A percentile compares a stretch with the other conserved stretches of the same genome.
Evolutionary conservation across 345 rosid species (phyloP).

Genomic region (Microthlaspi erraticum): DNA sequence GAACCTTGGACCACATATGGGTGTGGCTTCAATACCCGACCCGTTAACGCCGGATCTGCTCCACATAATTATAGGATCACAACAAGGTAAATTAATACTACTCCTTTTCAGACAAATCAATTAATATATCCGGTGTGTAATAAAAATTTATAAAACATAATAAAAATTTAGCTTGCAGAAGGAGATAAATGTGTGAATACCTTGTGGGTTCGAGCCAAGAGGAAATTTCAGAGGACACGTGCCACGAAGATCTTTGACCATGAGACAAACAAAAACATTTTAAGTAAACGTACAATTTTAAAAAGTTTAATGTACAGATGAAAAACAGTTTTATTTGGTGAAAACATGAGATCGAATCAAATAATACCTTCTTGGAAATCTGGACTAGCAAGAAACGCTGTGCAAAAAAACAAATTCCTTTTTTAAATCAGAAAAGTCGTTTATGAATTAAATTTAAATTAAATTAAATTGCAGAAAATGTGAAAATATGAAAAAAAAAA

Average conservation of each 20-base stretch:
- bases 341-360: not conserved
- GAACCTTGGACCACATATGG: slow-evolving; percentile 27
- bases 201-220: slow-evolving; percentile 11
- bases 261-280: not conserved
- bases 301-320: not conserved
- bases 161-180: not conserved
- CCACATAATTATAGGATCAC: not conserved
- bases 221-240: not conserved
- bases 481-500: not conserved
- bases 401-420: not conserved
- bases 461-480: not conserved
- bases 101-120: not conserved
- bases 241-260: not conserved
- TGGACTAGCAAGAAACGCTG: not conserved
- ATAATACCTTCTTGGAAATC: not conserved
- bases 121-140: no score
- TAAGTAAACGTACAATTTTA: not conserved
- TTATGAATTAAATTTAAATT: no score
- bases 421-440: not conserved
- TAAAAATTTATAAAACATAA: no score
- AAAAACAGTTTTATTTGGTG: not conserved
- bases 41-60: slow-evolving; percentile 13
- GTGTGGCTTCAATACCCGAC: slow-evolving; percentile 17
- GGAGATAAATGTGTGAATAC: not conserved
- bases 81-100: not conserved